A percentile compares a stretch with the other conserved stretches of the same genome.
Conservation (phyloP, 2,329 filamentous ascomycete genomes). For the Clonostachys chloroleuca region DNA sequence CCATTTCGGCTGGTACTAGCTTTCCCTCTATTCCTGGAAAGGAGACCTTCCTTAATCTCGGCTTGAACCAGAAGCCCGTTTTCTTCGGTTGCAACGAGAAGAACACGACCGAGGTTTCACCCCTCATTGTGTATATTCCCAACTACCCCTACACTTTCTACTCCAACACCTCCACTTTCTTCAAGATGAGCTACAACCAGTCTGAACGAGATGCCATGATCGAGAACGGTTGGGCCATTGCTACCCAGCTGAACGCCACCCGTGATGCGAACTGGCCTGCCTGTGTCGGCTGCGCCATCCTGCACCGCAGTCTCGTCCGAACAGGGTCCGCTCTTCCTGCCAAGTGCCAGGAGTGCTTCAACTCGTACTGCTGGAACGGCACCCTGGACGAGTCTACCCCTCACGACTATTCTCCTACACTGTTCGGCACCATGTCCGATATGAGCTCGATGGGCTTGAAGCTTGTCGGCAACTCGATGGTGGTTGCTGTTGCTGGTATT, state of each 20-base stretch:
- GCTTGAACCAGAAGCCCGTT: slow-evolving; percentile 53
- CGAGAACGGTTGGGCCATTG: slow-evolving; percentile 79
- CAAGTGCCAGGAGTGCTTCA: slow-evolving; percentile 73
- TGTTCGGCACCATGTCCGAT: slow-evolving; percentile 16
- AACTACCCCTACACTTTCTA: slow-evolving; percentile 67
- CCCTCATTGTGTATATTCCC: slow-evolving; percentile 83
- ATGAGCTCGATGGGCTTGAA: slow-evolving; percentile 10
- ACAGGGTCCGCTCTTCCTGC: slow-evolving; percentile 66
- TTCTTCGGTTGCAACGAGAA: slow-evolving; percentile 62
- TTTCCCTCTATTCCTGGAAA: slow-evolving; percentile 56
- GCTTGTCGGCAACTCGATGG: slow-evolving; percentile 7
- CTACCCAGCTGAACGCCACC: slow-evolving; percentile 78
- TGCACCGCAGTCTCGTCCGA: slow-evolving; percentile 70
- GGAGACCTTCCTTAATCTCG: slow-evolving; percentile 51
- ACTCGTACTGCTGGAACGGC: slow-evolving; percentile 92
- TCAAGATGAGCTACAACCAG: slow-evolving; percentile 59
- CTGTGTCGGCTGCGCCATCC: slow-evolving; percentile 84
- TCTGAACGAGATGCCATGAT: slow-evolving; percentile 74
- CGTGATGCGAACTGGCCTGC: slow-evolving; percentile 70
- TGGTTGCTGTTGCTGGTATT: slow-evolving; percentile 8
- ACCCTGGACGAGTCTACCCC: slow-evolving; percentile 33
- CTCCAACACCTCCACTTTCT: slow-evolving; percentile 82
- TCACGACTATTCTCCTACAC: slow-evolving; percentile 22
- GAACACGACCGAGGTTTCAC: slow-evolving; percentile 48
- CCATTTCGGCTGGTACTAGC: slow-evolving; percentile 45